phyloP scores from a whole-genome alignment of 2,329 filamentous ascomycete species.

The Coleophoma cylindrospora region DNA sequence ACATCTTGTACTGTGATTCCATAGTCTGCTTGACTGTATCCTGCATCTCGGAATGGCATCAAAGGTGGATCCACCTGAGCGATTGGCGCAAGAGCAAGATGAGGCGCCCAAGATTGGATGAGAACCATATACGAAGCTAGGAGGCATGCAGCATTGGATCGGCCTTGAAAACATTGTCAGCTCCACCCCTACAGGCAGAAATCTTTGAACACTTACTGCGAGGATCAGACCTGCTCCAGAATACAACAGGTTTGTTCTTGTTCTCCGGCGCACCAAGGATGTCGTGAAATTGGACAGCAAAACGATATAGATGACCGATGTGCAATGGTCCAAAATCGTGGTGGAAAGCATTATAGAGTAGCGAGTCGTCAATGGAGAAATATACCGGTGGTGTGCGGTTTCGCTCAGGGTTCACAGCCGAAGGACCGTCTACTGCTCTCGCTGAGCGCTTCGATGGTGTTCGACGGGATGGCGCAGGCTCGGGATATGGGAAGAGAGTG shows the following conservation, averaged over 20 bases:
- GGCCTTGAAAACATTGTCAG: slow-evolving; percentile 47
- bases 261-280: slow-evolving; percentile 89
- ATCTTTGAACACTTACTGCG: slow-evolving; percentile 59
- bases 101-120: slow-evolving; percentile 95
- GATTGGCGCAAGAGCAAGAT: slow-evolving; percentile 90
- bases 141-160: slow-evolving; percentile 90
- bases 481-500: slow-evolving; percentile 81
- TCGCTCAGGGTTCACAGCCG: slow-evolving; percentile 36
- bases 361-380: slow-evolving; percentile 87
- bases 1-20: slow-evolving; percentile 94
- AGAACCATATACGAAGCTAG: slow-evolving; percentile 98
- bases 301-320: slow-evolving; percentile 94
- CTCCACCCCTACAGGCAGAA: slow-evolving; percentile 6
- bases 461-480: slow-evolving; percentile 42
- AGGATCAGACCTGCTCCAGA: slow-evolving; percentile 91
- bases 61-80: slow-evolving; percentile 94
- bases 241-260: slow-evolving; percentile 84
- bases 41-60: slow-evolving; percentile 98
- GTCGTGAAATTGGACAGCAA: slow-evolving; percentile 93
- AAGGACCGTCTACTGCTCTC: slow-evolving; percentile 55
- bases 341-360: slow-evolving; percentile 97
- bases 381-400: slow-evolving; percentile 73
- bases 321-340: slow-evolving; percentile 97
- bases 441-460: slow-evolving; percentile 75
- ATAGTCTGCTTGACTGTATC: slow-evolving; percentile 97